Conservation (phyloP, 2,329 filamentous ascomycete genomes). For the Akanthomyces dipterigenus region DNA sequence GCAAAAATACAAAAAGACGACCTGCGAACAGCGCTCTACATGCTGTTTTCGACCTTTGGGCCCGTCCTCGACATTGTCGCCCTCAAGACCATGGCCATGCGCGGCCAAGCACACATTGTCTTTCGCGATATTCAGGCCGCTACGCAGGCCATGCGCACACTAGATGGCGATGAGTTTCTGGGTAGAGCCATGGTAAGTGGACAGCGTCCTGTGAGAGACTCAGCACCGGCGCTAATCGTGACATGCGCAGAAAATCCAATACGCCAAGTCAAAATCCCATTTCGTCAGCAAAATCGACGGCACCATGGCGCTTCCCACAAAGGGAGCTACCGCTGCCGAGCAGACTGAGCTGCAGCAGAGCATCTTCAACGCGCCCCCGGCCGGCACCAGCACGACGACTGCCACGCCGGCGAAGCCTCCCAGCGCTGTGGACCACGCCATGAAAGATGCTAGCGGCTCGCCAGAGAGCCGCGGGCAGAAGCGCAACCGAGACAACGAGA, state of each 20-base stretch:
- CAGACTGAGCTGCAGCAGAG: conserved; percentile 71
- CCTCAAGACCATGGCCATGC: conserved; percentile 85
- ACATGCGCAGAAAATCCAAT: conserved; percentile 67
- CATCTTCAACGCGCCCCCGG: conserved; percentile 65
- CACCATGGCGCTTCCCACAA: conserved; percentile 67
- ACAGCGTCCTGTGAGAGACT: background rate
- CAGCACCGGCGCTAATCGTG: background rate
- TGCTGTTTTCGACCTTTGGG: conserved; percentile 90
- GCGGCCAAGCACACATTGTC: conserved; percentile 89
- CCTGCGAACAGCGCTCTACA: conserved; percentile 79
- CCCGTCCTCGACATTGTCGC: conserved; percentile 87
- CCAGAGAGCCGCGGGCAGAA: conserved; percentile 59
- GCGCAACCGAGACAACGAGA: conserved; percentile 58
- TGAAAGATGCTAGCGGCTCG: conserved; percentile 42
- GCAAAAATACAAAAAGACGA: conserved; percentile 87
- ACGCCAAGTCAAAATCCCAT: conserved; percentile 84
- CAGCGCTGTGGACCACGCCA: conserved; percentile 37
- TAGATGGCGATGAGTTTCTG: conserved; percentile 81
- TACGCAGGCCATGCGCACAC: conserved; percentile 83
- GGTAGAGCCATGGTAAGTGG: conserved; percentile 71
- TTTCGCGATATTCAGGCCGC: conserved; percentile 87
- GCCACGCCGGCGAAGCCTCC: conserved; percentile 35
- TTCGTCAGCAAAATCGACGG: conserved; percentile 87
- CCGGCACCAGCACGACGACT: conserved; percentile 30
- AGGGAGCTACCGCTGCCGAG: conserved; percentile 47